phyloP scores from a whole-genome alignment of 345 rosid genomes.

The Trapa bicornis region DNA sequence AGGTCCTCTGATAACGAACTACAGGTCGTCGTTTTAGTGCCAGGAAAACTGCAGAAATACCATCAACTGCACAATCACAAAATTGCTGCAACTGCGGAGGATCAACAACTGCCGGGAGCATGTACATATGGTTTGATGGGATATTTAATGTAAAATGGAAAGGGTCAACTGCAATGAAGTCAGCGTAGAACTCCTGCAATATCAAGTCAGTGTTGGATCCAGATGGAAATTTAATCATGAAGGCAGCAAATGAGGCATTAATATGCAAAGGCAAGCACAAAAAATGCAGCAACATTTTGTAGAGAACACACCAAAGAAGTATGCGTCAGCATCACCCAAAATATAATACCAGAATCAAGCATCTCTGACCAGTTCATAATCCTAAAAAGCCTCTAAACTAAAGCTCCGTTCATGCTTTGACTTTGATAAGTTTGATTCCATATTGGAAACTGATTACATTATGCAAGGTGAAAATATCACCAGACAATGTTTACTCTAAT shows the following conservation, averaged over 20 bases:
- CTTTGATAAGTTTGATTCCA: not conserved
- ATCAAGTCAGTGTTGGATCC: constrained; percentile 14
- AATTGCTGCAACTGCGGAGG: constrained; percentile 82
- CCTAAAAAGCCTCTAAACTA: not conserved
- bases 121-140: constrained; percentile 66
- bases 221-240: constrained; percentile 4
- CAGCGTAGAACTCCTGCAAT: constrained; percentile 92
- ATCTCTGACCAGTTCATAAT: not conserved
- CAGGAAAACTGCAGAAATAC: constrained; percentile 69
- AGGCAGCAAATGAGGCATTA: not conserved
- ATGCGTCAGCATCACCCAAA: not conserved
- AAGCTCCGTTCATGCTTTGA: not conserved
- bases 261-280: not conserved
- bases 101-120: constrained; percentile 96
- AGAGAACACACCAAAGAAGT: not conserved
- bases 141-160: constrained; percentile 79
- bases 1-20: constrained; percentile 86
- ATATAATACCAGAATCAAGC: not conserved
- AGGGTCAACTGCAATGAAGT: constrained; percentile 79
- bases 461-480: not conserved
- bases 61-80: constrained; percentile 78
- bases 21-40: constrained; percentile 87
- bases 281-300: not conserved
- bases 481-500: not conserved
- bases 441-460: not conserved